These are phyloP conservation scores for Phytophthora capsici DNA, from an alignment of 352 stramenopile species.

Conservation along the genomic window DNA sequence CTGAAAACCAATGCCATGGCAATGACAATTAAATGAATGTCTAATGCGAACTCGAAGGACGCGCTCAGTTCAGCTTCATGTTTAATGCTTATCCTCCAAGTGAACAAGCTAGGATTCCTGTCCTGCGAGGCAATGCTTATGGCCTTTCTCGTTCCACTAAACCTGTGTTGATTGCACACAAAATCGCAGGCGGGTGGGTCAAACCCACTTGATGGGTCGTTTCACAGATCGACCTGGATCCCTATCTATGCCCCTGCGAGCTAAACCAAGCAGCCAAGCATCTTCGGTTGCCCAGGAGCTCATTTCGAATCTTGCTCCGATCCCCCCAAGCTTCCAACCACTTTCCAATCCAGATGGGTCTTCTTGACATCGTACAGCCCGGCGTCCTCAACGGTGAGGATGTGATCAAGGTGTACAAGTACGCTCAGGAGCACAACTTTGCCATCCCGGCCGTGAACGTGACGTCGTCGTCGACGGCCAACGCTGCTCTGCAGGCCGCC, in stretches of 20 bases:
- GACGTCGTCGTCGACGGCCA: constrained; percentile 96
- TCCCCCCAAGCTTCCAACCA: constrained; percentile 17
- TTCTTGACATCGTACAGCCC: constrained; percentile 82
- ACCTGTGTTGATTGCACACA: neutral
- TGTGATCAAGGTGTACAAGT: constrained; percentile 92
- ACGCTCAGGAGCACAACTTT: constrained; percentile 94
- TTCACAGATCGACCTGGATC: too few species aligned
- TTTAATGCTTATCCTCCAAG: neutral
- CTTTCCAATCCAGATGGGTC: constrained; percentile 59
- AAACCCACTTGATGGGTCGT: too few species aligned
- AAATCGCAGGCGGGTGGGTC: neutral
- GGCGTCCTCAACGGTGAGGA: constrained; percentile 90
- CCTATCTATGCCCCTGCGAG: neutral
- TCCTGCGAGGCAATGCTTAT: too few species aligned
- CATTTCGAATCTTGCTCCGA: constrained; percentile 46
- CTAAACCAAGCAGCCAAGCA: neutral
- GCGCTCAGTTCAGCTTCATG: too few species aligned
- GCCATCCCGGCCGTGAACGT: constrained; percentile 98
- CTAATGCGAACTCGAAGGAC: too few species aligned
- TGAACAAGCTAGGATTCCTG: too few species aligned
- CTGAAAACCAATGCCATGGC: too few species aligned
- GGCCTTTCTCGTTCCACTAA: neutral
- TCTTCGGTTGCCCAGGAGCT: constrained; percentile 4
- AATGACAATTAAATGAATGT: neutral
- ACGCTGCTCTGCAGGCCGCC: constrained; percentile 96